phyloP scores from a whole-genome alignment of 306 rosid genomes.

The Clitoria ternatea region DNA sequence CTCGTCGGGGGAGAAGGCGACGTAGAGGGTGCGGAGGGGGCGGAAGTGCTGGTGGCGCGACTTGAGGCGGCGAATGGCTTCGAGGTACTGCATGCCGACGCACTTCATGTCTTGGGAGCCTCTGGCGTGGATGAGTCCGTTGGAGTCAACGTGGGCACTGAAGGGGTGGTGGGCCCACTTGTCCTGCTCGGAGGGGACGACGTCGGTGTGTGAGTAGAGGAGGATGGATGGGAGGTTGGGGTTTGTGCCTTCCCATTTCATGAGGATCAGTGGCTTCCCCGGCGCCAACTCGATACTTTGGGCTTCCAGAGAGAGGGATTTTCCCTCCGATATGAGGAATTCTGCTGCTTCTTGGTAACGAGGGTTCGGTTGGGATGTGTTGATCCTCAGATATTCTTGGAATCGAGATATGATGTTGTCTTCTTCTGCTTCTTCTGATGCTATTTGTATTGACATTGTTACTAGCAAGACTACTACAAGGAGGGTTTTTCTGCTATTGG shows the following conservation, averaged over 20 bases:
- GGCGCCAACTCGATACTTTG: constrained; percentile 55
- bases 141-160: constrained; percentile 52
- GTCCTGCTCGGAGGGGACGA: constrained; percentile 62
- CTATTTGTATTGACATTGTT: neutral
- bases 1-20: constrained; percentile 82
- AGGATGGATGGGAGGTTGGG: constrained; percentile 67
- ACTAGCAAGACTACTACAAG: neutral
- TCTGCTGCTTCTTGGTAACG: constrained; percentile 50
- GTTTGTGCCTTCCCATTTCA: constrained; percentile 74
- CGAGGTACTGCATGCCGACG: constrained; percentile 87
- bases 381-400: constrained; percentile 75
- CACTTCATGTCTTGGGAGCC: constrained; percentile 98
- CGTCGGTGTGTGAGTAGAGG: constrained; percentile 90
- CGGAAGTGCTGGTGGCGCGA: constrained; percentile 41
- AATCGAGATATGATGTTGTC: constrained; percentile 45
- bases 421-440: neutral
- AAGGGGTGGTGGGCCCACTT: constrained; percentile 83
- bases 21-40: constrained; percentile 54
- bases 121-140: constrained; percentile 57
- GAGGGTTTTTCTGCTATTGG: neutral
- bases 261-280: constrained; percentile 66
- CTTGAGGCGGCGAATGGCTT: constrained; percentile 68
- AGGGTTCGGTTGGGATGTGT: constrained; percentile 85
- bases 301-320: constrained; percentile 60
- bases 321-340: constrained; percentile 55